Conservation (phyloP, 306 rosid species). For the Cicer cuneatum region DNA sequence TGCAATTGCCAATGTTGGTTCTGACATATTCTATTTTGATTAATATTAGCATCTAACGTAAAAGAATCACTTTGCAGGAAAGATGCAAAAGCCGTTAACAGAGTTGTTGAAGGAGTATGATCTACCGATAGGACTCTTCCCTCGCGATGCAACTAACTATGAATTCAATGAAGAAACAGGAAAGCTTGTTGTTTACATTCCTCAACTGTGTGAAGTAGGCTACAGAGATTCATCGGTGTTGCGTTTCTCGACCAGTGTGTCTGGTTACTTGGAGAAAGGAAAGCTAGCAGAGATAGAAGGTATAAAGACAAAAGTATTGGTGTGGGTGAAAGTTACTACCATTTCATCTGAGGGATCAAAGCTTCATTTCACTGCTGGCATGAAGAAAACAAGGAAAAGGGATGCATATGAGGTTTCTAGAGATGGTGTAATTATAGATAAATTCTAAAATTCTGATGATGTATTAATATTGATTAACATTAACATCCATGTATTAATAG, state of each 20-base stretch:
- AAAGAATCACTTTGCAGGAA: constrained; percentile 57
- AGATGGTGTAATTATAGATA: constrained; percentile 77
- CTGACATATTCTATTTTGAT: too few species aligned
- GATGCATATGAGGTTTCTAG: constrained; percentile 86
- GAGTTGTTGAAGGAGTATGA: constrained; percentile 87
- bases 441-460: constrained; percentile 56
- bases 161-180: constrained; percentile 84
- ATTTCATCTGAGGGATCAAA: constrained; percentile 81
- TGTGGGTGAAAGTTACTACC: constrained; percentile 84
- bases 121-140: constrained; percentile 83
- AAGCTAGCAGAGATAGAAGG: constrained; percentile 88
- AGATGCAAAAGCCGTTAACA: constrained; percentile 85
- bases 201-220: constrained; percentile 78
- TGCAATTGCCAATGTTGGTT: too few species aligned
- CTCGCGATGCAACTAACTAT: constrained; percentile 92
- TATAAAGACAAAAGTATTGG: constrained; percentile 87
- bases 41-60: neutral
- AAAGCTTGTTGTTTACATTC: constrained; percentile 79
- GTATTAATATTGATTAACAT: neutral
- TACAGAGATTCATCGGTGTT: constrained; percentile 83
- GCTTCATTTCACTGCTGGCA: constrained; percentile 81
- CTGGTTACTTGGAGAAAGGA: constrained; percentile 89
- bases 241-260: constrained; percentile 74
- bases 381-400: constrained; percentile 89
- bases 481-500: constrained; percentile 1